Conservation (phyloP, 2,329 filamentous ascomycete genomes). For the Ceratocystis alfenasii region DNA sequence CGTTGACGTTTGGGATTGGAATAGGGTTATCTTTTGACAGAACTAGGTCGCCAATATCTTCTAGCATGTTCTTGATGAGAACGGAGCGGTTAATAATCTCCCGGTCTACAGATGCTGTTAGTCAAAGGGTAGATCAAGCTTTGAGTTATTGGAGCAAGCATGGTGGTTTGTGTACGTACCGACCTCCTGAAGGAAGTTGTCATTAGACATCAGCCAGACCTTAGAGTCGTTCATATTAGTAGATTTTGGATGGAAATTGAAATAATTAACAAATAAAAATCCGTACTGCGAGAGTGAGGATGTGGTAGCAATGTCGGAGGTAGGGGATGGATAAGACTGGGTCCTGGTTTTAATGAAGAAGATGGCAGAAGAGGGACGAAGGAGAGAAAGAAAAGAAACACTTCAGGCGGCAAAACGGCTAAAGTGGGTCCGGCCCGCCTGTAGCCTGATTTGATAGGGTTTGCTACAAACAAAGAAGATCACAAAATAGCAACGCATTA, state of each 20-base stretch:
- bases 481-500: neutral
- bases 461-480: neutral
- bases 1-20: conserved; percentile 86
- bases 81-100: conserved; percentile 81
- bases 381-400: neutral
- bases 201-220: conserved; percentile 42
- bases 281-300: no score
- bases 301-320: neutral
- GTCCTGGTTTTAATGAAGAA: neutral
- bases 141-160: neutral
- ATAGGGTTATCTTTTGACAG: conserved; percentile 53
- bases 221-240: conserved; percentile 31
- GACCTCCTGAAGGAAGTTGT: conserved; percentile 37
- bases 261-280: neutral
- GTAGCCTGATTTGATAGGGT: neutral
- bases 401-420: neutral
- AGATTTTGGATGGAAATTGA: conserved; percentile 8
- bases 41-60: conserved; percentile 65
- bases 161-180: conserved; percentile 30
- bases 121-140: neutral
- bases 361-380: neutral
- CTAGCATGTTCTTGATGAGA: conserved; percentile 96
- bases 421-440: neutral
- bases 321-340: neutral
- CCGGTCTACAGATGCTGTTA: conserved; percentile 46